Evolutionary conservation across 2,329 filamentous ascomycete genomes (phyloP), one percentile per base, ranked within the genome.

Genomic region (Paraconiothyrium sp.): DNA sequence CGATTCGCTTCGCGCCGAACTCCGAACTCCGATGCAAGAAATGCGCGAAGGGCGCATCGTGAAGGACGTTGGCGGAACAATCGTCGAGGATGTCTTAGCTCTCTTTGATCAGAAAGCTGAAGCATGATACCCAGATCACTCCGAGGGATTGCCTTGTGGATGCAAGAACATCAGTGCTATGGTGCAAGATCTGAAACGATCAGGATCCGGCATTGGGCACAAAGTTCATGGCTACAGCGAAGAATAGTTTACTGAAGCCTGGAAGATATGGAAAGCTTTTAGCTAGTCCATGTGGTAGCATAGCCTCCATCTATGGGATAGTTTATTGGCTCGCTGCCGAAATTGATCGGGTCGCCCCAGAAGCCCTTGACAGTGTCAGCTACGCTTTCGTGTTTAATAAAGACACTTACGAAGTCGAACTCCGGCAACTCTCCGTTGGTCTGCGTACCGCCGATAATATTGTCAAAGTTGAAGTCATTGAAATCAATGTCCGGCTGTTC

Each of bases 331-430:
- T 77, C 74, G 32, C 68, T 74, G 32, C 70, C 69, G 37, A 77
- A 76, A 43, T 74, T 75, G 57, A 78, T 74, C 0, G 76, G 75
- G 57, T 78, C 76, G 24, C 76, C 76, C 76, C 76, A 78, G 54
- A 77, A 78, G 4, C 76, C 74, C 74, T 76, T 20, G 1, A 2
- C 24, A 11, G 24, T 27, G 54, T 73, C 43, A 72, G 68, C 57
- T 24, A 56, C 11, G 16, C 9, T 24, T 46, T 14, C 9, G 10
- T 13, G 39, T 22, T 39, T 8, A 22, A 16, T 11, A 9, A 37
- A 8, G 9, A 56, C 20, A 68, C 74, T 70, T 64, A 77, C 77
- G 59, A 76, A 79, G 51, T 79, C 76, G 48, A 78, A 76, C 32
- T 78, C 76, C 6, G 74, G 73, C 35, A 77, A 58, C 16, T 71